These are phyloP conservation scores for Fusarium pseudocircinatum DNA, from an alignment of 2,329 filamentous ascomycete species.

Conservation along the genomic window DNA sequence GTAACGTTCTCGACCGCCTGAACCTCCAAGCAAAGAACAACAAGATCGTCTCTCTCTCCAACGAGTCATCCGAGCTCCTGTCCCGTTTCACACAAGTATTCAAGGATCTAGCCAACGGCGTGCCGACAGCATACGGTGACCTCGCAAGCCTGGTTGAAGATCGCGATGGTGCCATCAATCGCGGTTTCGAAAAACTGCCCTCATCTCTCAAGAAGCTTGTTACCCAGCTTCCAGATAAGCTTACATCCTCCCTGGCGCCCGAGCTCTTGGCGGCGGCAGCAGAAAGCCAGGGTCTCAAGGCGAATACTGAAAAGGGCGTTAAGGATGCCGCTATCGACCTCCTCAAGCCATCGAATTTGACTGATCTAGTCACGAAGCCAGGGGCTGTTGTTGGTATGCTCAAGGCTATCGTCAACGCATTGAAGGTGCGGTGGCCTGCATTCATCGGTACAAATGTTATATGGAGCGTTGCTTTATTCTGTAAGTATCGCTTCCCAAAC, in stretches of 20 bases:
- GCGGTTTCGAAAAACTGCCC: slow-evolving; percentile 75
- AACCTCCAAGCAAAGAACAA: slow-evolving; percentile 88
- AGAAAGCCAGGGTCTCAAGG: slow-evolving; percentile 74
- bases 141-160: slow-evolving; percentile 73
- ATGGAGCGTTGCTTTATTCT: slow-evolving; percentile 87
- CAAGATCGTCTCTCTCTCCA: slow-evolving; percentile 83
- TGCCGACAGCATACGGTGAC: slow-evolving; percentile 91
- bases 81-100: slow-evolving; percentile 88
- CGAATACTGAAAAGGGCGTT: slow-evolving; percentile 65
- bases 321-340: slow-evolving; percentile 72
- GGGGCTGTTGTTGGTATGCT: slow-evolving; percentile 87
- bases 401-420: slow-evolving; percentile 87
- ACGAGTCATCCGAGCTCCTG: slow-evolving; percentile 83
- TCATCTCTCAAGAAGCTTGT: slow-evolving; percentile 86
- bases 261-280: slow-evolving; percentile 84
- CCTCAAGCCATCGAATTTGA: slow-evolving; percentile 75
- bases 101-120: slow-evolving; percentile 91
- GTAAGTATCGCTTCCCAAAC: slow-evolving; percentile 62
- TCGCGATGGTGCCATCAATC: slow-evolving; percentile 67
- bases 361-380: slow-evolving; percentile 84
- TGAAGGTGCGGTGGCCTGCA: slow-evolving; percentile 89
- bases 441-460: slow-evolving; percentile 92
- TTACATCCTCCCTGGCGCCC: slow-evolving; percentile 79
- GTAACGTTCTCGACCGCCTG: slow-evolving; percentile 81
- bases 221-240: slow-evolving; percentile 82